Percentiles rank a stretch among this genome's conserved stretches.
Evolutionary conservation across 2,329 filamentous ascomycete species (phyloP).

Genomic region (Domatiomyces catenatus): DNA sequence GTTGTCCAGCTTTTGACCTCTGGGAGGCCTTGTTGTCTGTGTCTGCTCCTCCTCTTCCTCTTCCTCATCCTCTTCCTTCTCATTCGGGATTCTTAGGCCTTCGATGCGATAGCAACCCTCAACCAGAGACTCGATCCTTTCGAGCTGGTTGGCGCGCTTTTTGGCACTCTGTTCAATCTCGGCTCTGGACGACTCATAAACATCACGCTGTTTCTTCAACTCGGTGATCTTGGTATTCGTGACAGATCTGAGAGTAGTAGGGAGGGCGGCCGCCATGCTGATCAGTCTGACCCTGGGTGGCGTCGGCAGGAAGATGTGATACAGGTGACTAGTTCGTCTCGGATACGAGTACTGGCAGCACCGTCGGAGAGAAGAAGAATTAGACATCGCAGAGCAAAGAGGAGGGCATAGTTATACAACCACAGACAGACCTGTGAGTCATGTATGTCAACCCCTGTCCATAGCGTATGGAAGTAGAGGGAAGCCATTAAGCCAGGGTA

Average conservation of each 20-base stretch:
- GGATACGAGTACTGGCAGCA: not conserved
- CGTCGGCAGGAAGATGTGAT: not conserved
- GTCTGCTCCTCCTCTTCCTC: slow-evolving; percentile 9
- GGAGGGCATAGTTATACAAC: not conserved
- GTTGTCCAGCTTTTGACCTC: slow-evolving; percentile 22
- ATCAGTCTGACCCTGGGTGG: not conserved
- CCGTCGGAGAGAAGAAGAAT: not conserved
- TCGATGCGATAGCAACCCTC: slow-evolving; percentile 26
- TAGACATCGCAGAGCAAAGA: not conserved
- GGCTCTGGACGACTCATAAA: slow-evolving; percentile 35
- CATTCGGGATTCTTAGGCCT: slow-evolving; percentile 24
- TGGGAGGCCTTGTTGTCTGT: slow-evolving; percentile 14
- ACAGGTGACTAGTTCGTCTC: not conserved
- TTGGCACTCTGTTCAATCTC: slow-evolving; percentile 25
- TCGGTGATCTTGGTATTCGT: slow-evolving; percentile 43
- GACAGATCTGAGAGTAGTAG: slow-evolving; percentile 40
- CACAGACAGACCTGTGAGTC: not conserved
- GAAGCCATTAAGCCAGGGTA: no score
- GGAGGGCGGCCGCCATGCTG: slow-evolving; percentile 24
- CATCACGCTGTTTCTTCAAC: slow-evolving; percentile 35
- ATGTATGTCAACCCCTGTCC: no score
- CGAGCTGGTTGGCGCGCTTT: slow-evolving; percentile 18
- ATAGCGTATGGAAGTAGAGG: no score
- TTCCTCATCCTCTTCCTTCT: slow-evolving; percentile 21
- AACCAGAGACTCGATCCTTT: slow-evolving; percentile 22